Conservation (phyloP, 2,329 filamentous ascomycete species). For the Epichloe bromicola region DNA sequence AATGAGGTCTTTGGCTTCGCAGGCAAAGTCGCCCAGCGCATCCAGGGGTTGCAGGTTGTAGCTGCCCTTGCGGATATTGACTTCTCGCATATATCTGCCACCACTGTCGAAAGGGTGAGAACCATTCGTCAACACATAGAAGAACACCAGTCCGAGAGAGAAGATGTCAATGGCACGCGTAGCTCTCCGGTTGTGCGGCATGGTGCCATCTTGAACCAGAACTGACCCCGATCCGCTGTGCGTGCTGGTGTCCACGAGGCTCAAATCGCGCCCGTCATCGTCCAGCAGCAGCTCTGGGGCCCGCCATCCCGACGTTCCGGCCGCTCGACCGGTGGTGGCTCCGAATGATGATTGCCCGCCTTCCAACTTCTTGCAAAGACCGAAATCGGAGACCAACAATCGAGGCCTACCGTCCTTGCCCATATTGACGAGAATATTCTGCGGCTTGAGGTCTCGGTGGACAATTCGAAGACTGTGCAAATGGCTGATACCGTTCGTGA, state of each 20-base stretch:
- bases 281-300: conserved; percentile 84
- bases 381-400: conserved; percentile 95
- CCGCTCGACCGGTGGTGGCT: conserved; percentile 84
- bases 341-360: conserved; percentile 90
- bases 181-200: conserved; percentile 56
- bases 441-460: conserved; percentile 91
- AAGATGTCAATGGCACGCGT: conserved; percentile 97
- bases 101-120: conserved; percentile 89
- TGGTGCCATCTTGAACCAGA: conserved; percentile 43
- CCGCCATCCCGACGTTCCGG: conserved; percentile 91
- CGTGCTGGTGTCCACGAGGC: conserved; percentile 37
- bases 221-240: conserved; percentile 49
- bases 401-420: conserved; percentile 58
- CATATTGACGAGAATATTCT: conserved; percentile 84
- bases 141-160: conserved; percentile 94
- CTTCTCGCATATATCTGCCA: conserved; percentile 87
- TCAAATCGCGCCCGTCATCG: conserved; percentile 48
- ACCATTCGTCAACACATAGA: conserved; percentile 91
- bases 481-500: conserved; percentile 78
- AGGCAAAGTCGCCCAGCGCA: conserved; percentile 67
- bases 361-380: conserved; percentile 92
- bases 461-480: conserved; percentile 88
- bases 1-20: conserved; percentile 80
- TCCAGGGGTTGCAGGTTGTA: conserved; percentile 60
- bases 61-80: conserved; percentile 89